Conservation (phyloP, 208 protist genomes). For the Trypanosoma conorhini region DNA sequence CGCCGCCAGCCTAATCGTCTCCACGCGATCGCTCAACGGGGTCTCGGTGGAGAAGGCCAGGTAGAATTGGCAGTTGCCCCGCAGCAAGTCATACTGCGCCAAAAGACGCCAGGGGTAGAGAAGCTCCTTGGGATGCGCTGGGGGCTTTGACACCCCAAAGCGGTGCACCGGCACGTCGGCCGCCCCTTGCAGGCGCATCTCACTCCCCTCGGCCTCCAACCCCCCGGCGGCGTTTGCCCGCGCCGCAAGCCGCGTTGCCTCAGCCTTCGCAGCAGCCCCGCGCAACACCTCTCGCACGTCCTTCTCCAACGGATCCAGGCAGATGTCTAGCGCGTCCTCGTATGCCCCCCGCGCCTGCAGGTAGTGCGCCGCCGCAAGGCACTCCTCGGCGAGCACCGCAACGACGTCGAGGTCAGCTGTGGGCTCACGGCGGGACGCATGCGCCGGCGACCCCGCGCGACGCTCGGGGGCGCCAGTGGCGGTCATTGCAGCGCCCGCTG, state of each 20-base stretch:
- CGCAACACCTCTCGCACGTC: conserved; percentile 30
- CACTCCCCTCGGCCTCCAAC: background rate
- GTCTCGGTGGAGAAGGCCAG: conserved; percentile 29
- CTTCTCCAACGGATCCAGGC: conserved; percentile 28
- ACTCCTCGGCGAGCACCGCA: conserved; percentile 32
- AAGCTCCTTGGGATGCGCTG: conserved; percentile 22
- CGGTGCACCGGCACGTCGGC: background rate
- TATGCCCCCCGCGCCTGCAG: conserved; percentile 32
- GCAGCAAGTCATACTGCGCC: conserved; percentile 47
- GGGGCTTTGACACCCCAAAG: background rate
- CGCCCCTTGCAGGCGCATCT: background rate
- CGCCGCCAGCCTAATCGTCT: conserved; percentile 23
- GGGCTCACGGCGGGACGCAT: background rate
- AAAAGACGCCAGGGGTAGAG: conserved; percentile 56
- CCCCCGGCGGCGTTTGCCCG: background rate
- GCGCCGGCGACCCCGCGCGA: background rate
- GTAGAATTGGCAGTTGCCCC: conserved; percentile 42
- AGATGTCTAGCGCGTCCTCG: conserved; percentile 34
- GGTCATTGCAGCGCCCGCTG: background rate
- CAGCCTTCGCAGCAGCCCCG: background rate
- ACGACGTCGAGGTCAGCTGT: conserved; percentile 10
- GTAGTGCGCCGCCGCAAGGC: conserved; percentile 33
- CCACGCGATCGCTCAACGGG: conserved; percentile 29
- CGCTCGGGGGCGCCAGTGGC: background rate
- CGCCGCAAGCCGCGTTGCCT: background rate